These are phyloP conservation scores for Myxozyma monticola DNA, from an alignment of 805 yeast species.

Conservation along the genomic window DNA sequence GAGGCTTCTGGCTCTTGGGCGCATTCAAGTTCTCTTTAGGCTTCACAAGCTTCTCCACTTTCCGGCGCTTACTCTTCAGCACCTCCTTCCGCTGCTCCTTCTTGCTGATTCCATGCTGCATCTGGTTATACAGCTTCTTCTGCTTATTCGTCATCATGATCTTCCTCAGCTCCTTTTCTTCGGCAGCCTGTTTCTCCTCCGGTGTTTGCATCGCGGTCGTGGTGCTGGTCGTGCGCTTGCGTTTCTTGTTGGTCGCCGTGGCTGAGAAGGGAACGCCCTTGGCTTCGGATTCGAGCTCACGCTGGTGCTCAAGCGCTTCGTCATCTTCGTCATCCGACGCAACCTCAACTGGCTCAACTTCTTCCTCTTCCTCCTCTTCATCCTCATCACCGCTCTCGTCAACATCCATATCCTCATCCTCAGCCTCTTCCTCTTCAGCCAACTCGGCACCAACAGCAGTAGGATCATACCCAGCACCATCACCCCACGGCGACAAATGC, in stretches of 20 bases:
- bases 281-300: constrained; percentile 88
- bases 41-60: constrained; percentile 8
- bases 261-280: constrained; percentile 73
- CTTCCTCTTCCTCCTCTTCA: constrained; percentile 46
- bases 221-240: constrained; percentile 41
- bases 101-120: constrained; percentile 87
- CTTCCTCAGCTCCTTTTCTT: constrained; percentile 88
- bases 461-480: constrained; percentile 87
- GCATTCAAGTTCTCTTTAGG: constrained; percentile 11
- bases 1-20: neutral
- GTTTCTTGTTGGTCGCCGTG: constrained; percentile 29
- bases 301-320: constrained; percentile 53
- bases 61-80: constrained; percentile 54
- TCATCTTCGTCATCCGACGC: constrained; percentile 48
- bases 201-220: constrained; percentile 32
- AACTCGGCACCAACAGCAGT: constrained; percentile 57
- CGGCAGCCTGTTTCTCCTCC: constrained; percentile 57
- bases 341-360: constrained; percentile 15
- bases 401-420: constrained; percentile 52
- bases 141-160: constrained; percentile 98
- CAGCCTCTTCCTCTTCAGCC: constrained; percentile 55
- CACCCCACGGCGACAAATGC: constrained; percentile 99
- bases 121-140: constrained; percentile 88
- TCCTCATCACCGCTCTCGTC: constrained; percentile 52
- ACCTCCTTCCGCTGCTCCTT: constrained; percentile 73